Conservation (phyloP, 371 early-diverging fungal genomes). For the Actinomortierella wolfii region DNA sequence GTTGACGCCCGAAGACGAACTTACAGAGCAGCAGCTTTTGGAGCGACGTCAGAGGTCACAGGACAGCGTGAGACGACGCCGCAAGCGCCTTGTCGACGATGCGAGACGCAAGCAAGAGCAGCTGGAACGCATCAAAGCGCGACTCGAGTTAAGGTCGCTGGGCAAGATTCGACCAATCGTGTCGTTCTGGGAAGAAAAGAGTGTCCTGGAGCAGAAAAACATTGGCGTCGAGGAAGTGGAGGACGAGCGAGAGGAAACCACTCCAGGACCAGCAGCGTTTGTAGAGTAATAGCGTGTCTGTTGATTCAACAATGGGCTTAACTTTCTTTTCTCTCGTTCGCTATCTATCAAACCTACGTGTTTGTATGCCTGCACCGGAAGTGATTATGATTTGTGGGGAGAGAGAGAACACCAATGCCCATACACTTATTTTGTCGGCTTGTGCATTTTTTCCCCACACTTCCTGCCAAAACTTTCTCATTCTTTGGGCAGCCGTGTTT, state of each 20-base stretch:
- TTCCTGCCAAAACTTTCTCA: too few species aligned
- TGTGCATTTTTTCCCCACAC: too few species aligned
- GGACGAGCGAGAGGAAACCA: not conserved
- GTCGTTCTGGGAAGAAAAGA: constrained; percentile 32
- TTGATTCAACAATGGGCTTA: not conserved
- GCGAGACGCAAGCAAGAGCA: constrained; percentile 34
- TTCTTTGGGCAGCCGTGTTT: too few species aligned
- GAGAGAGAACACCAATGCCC: too few species aligned
- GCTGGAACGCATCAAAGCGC: constrained; percentile 27
- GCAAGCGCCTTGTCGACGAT: constrained; percentile 22
- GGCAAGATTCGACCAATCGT: constrained; percentile 35
- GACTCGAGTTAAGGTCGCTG: constrained; percentile 13
- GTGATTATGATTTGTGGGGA: not conserved
- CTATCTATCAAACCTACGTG: not conserved
- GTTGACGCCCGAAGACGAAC: not conserved
- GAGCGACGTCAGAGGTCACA: not conserved
- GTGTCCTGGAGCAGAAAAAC: constrained; percentile 51
- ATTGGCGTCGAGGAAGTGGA: constrained; percentile 47
- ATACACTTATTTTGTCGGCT: too few species aligned
- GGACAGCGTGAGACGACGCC: not conserved
- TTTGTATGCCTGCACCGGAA: too few species aligned
- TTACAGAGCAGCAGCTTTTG: not conserved
- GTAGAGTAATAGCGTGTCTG: not conserved
- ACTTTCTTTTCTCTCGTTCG: not conserved
- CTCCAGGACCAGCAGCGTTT: not conserved